Evolutionary conservation across 257 asterid genomes (phyloP).

Genomic region (Galeopsis tetrahit): DNA sequence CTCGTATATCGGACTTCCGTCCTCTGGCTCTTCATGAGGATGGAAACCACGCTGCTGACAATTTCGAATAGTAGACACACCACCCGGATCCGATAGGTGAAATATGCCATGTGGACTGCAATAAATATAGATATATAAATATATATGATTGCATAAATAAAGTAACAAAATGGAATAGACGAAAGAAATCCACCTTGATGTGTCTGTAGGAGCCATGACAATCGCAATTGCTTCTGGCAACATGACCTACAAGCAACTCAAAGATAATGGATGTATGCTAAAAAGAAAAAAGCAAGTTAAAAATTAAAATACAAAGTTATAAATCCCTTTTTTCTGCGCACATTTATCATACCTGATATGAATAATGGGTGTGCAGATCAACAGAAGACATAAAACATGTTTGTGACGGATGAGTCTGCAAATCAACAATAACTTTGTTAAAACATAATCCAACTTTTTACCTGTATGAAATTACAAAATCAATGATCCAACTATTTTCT

Average conservation of each 20-base stretch:
- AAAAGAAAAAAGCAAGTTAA: neutral
- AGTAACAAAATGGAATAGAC: neutral
- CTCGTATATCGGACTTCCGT: constrained; percentile 86
- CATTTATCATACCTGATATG: constrained; percentile 77
- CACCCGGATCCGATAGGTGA: constrained; percentile 93
- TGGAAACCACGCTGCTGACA: constrained; percentile 94
- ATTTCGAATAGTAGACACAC: constrained; percentile 70
- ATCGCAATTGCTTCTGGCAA: constrained; percentile 95
- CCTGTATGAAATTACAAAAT: constrained; percentile 15
- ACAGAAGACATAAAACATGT: constrained; percentile 98
- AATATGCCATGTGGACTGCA: constrained; percentile 96
- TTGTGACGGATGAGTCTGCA: constrained; percentile 99
- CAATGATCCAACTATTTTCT: constrained; percentile 15
- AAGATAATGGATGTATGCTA: neutral
- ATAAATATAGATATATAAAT: neutral
- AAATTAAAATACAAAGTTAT: neutral
- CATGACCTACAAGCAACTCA: constrained; percentile 67
- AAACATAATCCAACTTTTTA: constrained; percentile 19
- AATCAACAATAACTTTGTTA: constrained; percentile 37
- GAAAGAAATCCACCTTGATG: constrained; percentile 43
- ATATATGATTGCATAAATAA: neutral
- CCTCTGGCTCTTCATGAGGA: constrained; percentile 95
- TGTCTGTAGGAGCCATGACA: constrained; percentile 96
- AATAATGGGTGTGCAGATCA: constrained; percentile 98
- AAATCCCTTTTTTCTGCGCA: neutral